Base-by-base conservation (phyloP, 371 early-diverging fungal genomes). In the Mucor indicus region DNA sequence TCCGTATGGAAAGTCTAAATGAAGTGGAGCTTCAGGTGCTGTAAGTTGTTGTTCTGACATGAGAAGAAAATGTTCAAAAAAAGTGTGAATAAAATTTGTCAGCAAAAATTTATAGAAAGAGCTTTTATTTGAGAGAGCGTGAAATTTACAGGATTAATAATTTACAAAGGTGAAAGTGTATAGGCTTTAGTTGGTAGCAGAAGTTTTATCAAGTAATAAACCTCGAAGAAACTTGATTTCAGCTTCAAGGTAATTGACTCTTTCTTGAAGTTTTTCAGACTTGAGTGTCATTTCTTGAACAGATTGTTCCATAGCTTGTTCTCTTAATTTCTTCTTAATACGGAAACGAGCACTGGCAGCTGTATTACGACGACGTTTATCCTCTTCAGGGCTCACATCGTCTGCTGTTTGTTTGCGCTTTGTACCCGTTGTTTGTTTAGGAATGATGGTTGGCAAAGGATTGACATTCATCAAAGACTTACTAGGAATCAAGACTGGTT, bases 341-440 rank as follows among this genome's bases (percentile, higher is more conserved):
- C 97, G 84, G 83, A 96, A 96, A 22, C 97, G 79, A 8, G 95
- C 95, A 7, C 92, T 91, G 0, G 97, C 97, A 12, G 88, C 92
- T 2, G 95, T 96, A 76, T 96, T 96, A 20, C 95, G 80, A 24
- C 86, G 77, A 37, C 96, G 84, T 66, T 94, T 94, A 62, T 93
- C 96, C 41, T 85, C 89, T 47, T 84, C 84, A 16, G 47, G 44
- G 6, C 4, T 17, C 5, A 44, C 32, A 20, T 39, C 38, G n/a
- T n/a, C n/a, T n/a, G n/a, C n/a, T n/a, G n/a, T n/a, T n/a, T n/a
- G n/a, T n/a, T n/a, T n/a, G n/a, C n/a, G n/a, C n/a, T n/a, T n/a
- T n/a, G n/a, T 6, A 8, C 8, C 8, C 30, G 30, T 29, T 15
- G 35, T 33, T 15, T 7, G 6, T 9, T 7, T 33, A 13, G 35